Evolutionary conservation across 2,329 filamentous ascomycete species (phyloP).

Genomic region (Phaeomoniella chlamydospora): DNA sequence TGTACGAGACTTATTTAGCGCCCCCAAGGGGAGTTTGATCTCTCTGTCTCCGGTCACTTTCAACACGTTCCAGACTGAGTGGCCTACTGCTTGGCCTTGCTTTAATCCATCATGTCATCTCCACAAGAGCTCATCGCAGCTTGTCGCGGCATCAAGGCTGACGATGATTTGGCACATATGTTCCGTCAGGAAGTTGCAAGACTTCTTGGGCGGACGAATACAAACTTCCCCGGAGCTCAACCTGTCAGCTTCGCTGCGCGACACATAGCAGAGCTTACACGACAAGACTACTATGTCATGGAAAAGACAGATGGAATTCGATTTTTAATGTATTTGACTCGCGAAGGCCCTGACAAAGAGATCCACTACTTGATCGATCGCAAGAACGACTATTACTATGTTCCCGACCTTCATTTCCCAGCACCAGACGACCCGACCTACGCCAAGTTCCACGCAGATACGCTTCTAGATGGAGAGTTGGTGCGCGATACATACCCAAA

Average conservation of each 20-base stretch:
- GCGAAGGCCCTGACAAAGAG: conserved; percentile 37
- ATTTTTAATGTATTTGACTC: conserved; percentile 81
- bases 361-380: conserved; percentile 90
- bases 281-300: conserved; percentile 88
- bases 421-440: conserved; percentile 43
- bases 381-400: conserved; percentile 91
- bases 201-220: conserved; percentile 55
- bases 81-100: too few species aligned
- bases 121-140: conserved; percentile 1
- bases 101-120: too few species aligned
- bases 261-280: conserved; percentile 70
- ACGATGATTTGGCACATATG: conserved; percentile 40
- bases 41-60: too few species aligned
- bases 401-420: conserved; percentile 71
- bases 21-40: too few species aligned
- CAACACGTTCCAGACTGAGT: too few species aligned
- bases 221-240: conserved; percentile 75
- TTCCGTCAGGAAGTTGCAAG: conserved; percentile 61
- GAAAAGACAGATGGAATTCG: conserved; percentile 96
- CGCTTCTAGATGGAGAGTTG: conserved; percentile 83
- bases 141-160: conserved; percentile 44
- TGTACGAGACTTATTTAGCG: too few species aligned
- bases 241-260: conserved; percentile 78
- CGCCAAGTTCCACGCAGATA: conserved; percentile 58
- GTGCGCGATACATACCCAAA: conserved; percentile 66